A percentile compares a stretch with the other conserved stretches of the same genome.
phyloP scores from a whole-genome alignment of 805 yeast species.

The Zygosaccharomyces bisporus region DNA sequence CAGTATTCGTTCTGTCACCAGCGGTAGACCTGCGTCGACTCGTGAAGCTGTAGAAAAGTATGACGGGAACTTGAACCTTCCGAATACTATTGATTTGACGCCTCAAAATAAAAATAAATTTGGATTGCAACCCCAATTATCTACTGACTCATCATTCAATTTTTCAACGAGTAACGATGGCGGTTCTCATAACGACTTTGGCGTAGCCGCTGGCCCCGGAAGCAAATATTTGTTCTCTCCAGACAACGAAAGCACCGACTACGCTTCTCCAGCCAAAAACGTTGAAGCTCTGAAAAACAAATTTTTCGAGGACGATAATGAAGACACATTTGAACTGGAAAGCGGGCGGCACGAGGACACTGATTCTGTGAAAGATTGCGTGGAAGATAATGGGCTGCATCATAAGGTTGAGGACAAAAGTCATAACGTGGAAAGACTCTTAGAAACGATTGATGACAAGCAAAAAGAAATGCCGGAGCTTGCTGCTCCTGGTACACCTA shows the following conservation, averaged over 20 bases:
- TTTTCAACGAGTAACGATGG: constrained; percentile 9
- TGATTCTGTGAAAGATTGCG: neutral
- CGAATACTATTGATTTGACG: neutral
- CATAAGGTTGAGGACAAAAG: neutral
- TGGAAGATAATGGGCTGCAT: neutral
- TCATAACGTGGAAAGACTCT: neutral
- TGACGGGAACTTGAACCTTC: neutral
- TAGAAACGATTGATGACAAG: constrained; percentile 2
- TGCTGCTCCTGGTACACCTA: constrained; percentile 8
- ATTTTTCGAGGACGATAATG: constrained; percentile 22
- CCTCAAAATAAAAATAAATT: neutral
- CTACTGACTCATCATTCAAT: constrained; percentile 15
- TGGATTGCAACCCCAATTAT: constrained; percentile 3
- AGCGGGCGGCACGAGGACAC: constrained; percentile 1
- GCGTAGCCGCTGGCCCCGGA: constrained; percentile 7
- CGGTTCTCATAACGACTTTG: constrained; percentile 4
- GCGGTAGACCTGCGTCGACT: constrained; percentile 21
- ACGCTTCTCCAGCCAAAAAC: constrained; percentile 34
- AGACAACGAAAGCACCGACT: constrained; percentile 27
- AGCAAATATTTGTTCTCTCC: constrained; percentile 32
- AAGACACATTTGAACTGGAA: constrained; percentile 14
- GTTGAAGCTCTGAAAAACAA: constrained; percentile 31
- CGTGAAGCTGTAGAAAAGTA: neutral
- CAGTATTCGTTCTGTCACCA: constrained; percentile 30
- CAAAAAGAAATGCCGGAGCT: constrained; percentile 7